Conservation (phyloP, 139 green algal genomes). For the Dunaliella primolecta region DNA sequence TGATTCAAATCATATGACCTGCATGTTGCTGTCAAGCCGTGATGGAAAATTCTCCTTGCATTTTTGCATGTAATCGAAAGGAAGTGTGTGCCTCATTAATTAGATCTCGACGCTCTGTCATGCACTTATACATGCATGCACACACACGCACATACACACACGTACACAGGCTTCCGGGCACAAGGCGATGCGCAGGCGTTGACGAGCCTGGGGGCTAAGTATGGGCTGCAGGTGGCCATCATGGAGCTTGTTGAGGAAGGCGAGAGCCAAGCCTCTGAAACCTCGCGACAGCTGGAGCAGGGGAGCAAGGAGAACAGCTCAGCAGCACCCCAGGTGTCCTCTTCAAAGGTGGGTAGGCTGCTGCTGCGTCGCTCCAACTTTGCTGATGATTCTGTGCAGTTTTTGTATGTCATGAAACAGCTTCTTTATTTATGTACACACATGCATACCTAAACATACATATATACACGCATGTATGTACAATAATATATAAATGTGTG, state of each 20-base stretch:
- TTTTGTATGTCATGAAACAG: background rate
- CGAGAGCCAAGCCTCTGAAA: background rate
- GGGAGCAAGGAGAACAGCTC: background rate
- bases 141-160: background rate
- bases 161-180: slow-evolving; percentile 67
- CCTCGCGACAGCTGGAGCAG: background rate
- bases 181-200: slow-evolving; percentile 61
- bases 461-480: background rate
- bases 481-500: background rate
- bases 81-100: background rate
- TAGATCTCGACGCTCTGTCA: no score
- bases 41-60: background rate
- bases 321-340: slow-evolving; percentile 36
- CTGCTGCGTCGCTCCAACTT: no score
- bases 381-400: background rate
- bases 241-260: slow-evolving; percentile 50
- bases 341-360: slow-evolving; percentile 47
- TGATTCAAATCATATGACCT: background rate
- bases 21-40: background rate
- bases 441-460: background rate
- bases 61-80: background rate
- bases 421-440: background rate
- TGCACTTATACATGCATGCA: background rate
- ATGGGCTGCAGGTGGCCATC: slow-evolving; percentile 54
- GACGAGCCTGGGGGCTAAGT: slow-evolving; percentile 41